Evolutionary conservation across 225 moss, liverwort and hornwort genomes (phyloP), one percentile per base, ranked within the genome.

Genomic region (Bryoerythrophyllum caledonicum): DNA sequence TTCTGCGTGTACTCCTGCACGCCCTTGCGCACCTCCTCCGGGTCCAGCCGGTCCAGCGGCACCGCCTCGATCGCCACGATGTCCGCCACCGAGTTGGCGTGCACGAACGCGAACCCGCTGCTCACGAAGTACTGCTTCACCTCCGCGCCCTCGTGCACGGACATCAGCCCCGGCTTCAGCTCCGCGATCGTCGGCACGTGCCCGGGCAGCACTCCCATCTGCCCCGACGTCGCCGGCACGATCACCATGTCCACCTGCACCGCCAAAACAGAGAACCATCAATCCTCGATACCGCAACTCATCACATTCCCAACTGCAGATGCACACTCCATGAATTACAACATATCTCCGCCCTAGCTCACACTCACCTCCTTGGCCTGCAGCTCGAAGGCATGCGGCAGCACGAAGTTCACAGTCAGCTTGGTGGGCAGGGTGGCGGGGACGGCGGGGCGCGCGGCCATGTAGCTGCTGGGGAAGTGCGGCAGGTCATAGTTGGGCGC

Each of bases 161-260:
- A 88, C 34, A 92, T 74, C 37, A 90, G 21, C 19, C 92, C 92
- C 21, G 92, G 85, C 74, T 92, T 92, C 76, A 92, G 78, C 77
- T 92, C 90, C 26, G 85, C 86, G 35, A 92, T 86, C 26, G 82
- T 90, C 41, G 88, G 90, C 14, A 92, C 90, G 83, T 92, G 92
- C 17, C 86, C 90, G 19, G 90, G 92, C 63, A 92, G 83, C 69
- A 92, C 83, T 81, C 92, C 92, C 83, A 92, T 74, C 82, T 90
- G 85, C 25, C 92, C 92, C 38, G 76, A 76, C 19, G 60, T 68
- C 21, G 76, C 76, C 35, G 76, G 76, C 60, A 76, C 68, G 32
- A 76, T 76, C 56, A 76, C 76, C 76, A 76, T 76, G 37, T 76
- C 76, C 46, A 76, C 76, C 76, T 76, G 68, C 75, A 5, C 27